Evolutionary conservation across 768 basidiomycete species (phyloP), one percentile per base, ranked within the genome.

Genomic region (Cyclocybe cylindracea): DNA sequence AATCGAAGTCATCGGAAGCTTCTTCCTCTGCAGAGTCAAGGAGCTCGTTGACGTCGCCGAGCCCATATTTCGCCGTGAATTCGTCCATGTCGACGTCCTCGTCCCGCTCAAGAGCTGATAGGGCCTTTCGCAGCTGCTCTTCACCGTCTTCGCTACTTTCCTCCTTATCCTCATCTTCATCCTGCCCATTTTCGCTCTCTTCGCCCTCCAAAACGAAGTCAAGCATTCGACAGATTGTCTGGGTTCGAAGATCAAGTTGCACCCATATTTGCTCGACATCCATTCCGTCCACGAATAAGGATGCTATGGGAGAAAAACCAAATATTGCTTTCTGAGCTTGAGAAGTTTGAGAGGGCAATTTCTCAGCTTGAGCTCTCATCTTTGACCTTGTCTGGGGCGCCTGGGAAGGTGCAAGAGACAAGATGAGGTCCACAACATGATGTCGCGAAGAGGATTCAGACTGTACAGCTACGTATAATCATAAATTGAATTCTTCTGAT

Each of bases 261-360:
- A 86, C 87, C 96, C 96, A 99, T 24, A 98, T 75, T 66, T 96
- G 94, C 50, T 91, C 90, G 18, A 83, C 78, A 58, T 85, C 87
- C 83, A 97, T 86, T 13, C 80, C 86, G 16, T 92, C 83, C 10
- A 86, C 74, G 53, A 85, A 89, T 14, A 99, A 79, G 34, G 80
- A 81, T 6, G 83, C 74, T 2, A 98, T 68, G 5, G 94, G 94
- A 0, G 96, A 97, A 19, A 71, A 71, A 45, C 74, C 63, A 44
- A 85, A 73, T 9, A 67, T 48, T 4, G 64, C 42, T 39, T 64
- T 68, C 31, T 66, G 61, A 34, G 53, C 59, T 16, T 66, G 67
- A 11, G 64, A 61, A n/a, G 75, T 56, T 48, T 63, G 64, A 18
- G 65, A 53, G 66, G 69, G 36, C 70, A 73, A 68, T 81, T 78